phyloP scores from a whole-genome alignment of 2,329 filamentous ascomycete species.

The Colletotrichum lupini region DNA sequence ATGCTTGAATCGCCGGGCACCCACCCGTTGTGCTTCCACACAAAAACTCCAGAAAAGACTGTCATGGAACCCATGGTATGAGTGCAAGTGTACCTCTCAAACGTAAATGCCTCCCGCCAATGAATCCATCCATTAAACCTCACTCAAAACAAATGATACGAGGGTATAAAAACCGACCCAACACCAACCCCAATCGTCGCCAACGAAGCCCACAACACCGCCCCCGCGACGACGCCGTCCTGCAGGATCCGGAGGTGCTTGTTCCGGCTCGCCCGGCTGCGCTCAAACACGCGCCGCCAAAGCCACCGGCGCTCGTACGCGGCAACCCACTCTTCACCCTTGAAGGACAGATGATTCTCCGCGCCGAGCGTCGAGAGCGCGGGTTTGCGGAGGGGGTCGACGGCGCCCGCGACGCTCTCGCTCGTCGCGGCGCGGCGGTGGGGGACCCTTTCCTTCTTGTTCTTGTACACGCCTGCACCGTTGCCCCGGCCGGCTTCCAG shows the following conservation, averaged over 20 bases:
- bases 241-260: constrained; percentile 42
- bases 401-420: constrained; percentile 31
- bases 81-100: not conserved
- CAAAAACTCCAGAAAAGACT: not conserved
- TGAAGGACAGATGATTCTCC: constrained; percentile 37
- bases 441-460: not conserved
- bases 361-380: constrained; percentile 41
- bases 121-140: not conserved
- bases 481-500: constrained; percentile 43
- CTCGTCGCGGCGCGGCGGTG: constrained; percentile 33
- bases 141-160: constrained; percentile 25
- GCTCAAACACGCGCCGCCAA: constrained; percentile 38
- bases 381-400: constrained; percentile 38
- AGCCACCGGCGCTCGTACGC: constrained; percentile 38
- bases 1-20: not conserved
- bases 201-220: constrained; percentile 41
- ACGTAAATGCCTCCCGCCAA: not conserved
- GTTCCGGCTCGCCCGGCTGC: constrained; percentile 39
- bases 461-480: not conserved
- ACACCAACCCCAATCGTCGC: constrained; percentile 39
- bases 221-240: constrained; percentile 42
- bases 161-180: constrained; percentile 38
- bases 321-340: constrained; percentile 38
- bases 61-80: constrained; percentile 4
- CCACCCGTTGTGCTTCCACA: not conserved